phyloP scores from a whole-genome alignment of 1,284 basidiomycete species.

The Moesziomyces sp. region DNA sequence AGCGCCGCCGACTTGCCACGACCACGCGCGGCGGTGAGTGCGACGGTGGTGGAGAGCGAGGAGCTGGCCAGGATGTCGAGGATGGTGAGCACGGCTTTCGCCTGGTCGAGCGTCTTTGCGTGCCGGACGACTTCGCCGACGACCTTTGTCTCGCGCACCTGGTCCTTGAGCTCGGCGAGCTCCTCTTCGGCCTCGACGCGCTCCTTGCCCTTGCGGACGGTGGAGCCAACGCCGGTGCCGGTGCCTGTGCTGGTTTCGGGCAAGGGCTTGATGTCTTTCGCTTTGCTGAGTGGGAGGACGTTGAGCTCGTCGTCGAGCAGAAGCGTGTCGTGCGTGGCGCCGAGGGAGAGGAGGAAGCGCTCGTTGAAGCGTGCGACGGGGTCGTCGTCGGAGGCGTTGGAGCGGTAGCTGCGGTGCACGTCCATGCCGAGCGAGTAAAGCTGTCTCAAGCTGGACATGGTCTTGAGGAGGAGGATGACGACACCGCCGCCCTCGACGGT shows the following conservation, averaged over 20 bases:
- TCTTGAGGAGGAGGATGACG: slow-evolving; percentile 90
- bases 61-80: slow-evolving; percentile 64
- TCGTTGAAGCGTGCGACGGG: slow-evolving; percentile 97
- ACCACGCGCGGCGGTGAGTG: slow-evolving; percentile 92
- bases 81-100: slow-evolving; percentile 62
- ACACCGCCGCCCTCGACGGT: slow-evolving; percentile 97
- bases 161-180: slow-evolving; percentile 83
- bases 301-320: slow-evolving; percentile 98
- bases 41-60: slow-evolving; percentile 88
- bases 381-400: slow-evolving; percentile 82
- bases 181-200: slow-evolving; percentile 72
- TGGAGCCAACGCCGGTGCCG: slow-evolving; percentile 55
- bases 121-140: slow-evolving; percentile 89
- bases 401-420: slow-evolving; percentile 79
- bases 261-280: slow-evolving; percentile 85
- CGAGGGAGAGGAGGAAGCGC: slow-evolving; percentile 79
- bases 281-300: slow-evolving; percentile 94
- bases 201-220: slow-evolving; percentile 72
- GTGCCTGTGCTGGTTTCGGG: slow-evolving; percentile 70
- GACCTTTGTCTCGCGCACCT: slow-evolving; percentile 84
- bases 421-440: slow-evolving; percentile 96
- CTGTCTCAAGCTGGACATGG: slow-evolving; percentile 92
- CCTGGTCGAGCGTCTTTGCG: slow-evolving; percentile 90
- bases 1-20: slow-evolving; percentile 96
- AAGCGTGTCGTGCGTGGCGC: slow-evolving; percentile 85